Evolutionary conservation across 2,329 filamentous ascomycete species (phyloP).

Genomic region (Sordariomycetes sp.): DNA sequence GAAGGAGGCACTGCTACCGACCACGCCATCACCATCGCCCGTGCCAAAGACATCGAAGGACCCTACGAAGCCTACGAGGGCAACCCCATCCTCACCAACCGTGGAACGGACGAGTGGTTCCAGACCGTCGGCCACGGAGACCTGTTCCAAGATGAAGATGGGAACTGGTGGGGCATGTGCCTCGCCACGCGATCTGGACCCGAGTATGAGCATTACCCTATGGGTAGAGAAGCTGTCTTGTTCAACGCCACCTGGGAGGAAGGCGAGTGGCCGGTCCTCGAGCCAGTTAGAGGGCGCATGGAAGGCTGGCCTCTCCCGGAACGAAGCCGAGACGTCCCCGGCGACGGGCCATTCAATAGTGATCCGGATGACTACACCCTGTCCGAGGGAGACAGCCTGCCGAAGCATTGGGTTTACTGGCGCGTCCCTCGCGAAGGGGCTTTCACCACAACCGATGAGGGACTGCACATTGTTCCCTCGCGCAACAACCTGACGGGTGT

Average conservation of each 20-base stretch:
- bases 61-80: slow-evolving; percentile 29
- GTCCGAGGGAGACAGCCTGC: slow-evolving; percentile 29
- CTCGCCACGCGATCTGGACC: slow-evolving; percentile 8
- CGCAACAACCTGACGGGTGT: slow-evolving; percentile 22
- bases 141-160: slow-evolving; percentile 29
- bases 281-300: slow-evolving; percentile 12
- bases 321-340: slow-evolving; percentile 12
- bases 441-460: slow-evolving; percentile 25
- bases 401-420: slow-evolving; percentile 47
- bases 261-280: slow-evolving; percentile 35
- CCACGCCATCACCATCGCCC: slow-evolving; percentile 32
- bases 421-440: slow-evolving; percentile 33
- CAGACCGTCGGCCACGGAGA: slow-evolving; percentile 35
- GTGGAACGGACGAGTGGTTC: slow-evolving; percentile 25
- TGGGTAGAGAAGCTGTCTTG: slow-evolving; percentile 45
- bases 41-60: slow-evolving; percentile 26
- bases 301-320: slow-evolving; percentile 20
- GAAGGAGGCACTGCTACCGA: slow-evolving; percentile 35
- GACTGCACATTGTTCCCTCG: slow-evolving; percentile 11
- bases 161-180: slow-evolving; percentile 30
- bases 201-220: slow-evolving; percentile 28
- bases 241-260: slow-evolving; percentile 37
- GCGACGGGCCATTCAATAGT: slow-evolving; percentile 14
- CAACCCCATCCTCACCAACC: slow-evolving; percentile 36
- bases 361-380: slow-evolving; percentile 38